Conservation (phyloP, 169 alveolate genomes). For the Eimeria sp. region DNA sequence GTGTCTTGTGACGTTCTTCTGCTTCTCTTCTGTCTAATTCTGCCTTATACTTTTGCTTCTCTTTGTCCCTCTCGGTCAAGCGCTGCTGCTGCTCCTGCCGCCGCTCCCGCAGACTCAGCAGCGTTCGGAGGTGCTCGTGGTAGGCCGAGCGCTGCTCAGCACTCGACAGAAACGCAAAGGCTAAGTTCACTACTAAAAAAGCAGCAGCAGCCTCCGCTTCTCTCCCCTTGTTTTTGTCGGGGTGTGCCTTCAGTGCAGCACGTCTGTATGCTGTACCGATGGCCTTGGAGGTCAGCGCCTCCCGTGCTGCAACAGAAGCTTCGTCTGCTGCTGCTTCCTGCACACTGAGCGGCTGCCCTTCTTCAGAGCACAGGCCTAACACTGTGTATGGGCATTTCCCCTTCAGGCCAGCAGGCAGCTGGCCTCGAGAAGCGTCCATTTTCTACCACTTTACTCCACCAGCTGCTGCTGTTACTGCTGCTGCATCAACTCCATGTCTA, state of each 20-base stretch:
- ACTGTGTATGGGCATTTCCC: conserved; percentile 59
- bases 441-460: neutral
- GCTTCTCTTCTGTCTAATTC: conserved; percentile 65
- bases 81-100: conserved; percentile 68
- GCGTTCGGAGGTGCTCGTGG: conserved; percentile 42
- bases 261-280: conserved; percentile 46
- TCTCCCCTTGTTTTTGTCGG: conserved; percentile 77
- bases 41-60: conserved; percentile 38
- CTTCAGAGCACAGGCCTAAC: conserved; percentile 21
- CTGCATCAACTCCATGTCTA: neutral
- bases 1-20: neutral
- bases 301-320: conserved; percentile 9
- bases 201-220: conserved; percentile 71
- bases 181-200: conserved; percentile 65
- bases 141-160: conserved; percentile 34
- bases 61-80: conserved; percentile 34
- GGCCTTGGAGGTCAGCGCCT: conserved; percentile 37
- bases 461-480: neutral
- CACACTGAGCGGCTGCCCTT: conserved; percentile 11
- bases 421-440: conserved; percentile 15
- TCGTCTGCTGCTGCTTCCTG: conserved; percentile 43
- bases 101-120: conserved; percentile 30
- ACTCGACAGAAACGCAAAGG: conserved; percentile 54
- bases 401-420: conserved; percentile 55
- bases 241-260: conserved; percentile 80